Percentiles rank a stretch among this genome's conserved stretches.
Conservation (phyloP, 2,329 filamentous ascomycete genomes). For the Dactylellina sp. region DNA sequence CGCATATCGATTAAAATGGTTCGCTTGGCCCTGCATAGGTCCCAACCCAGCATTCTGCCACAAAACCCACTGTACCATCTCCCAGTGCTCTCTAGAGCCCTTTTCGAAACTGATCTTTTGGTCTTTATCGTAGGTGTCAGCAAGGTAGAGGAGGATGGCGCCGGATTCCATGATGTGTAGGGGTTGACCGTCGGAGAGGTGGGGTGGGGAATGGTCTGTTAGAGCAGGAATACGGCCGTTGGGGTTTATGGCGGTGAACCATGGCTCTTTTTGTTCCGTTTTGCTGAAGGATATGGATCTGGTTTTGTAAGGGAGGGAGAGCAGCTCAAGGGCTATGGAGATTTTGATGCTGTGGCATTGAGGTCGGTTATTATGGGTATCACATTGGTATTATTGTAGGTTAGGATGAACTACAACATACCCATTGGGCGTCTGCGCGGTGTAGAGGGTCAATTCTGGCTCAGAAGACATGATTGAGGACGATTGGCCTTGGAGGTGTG, state of each 20-base stretch:
- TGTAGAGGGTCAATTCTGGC: slow-evolving; percentile 83
- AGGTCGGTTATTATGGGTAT: too few relatives aligned
- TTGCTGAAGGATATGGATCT: slow-evolving; percentile 77
- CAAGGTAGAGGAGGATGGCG: slow-evolving; percentile 84
- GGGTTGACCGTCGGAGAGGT: slow-evolving; percentile 76
- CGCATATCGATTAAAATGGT: slow-evolving; percentile 86
- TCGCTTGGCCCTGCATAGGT: slow-evolving; percentile 85
- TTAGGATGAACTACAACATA: too few relatives aligned
- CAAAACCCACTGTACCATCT: slow-evolving; percentile 81
- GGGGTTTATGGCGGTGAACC: slow-evolving; percentile 92
- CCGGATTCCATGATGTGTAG: slow-evolving; percentile 86
- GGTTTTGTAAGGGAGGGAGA: slow-evolving; percentile 67
- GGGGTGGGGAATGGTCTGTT: slow-evolving; percentile 74
- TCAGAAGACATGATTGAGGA: slow-evolving; percentile 55
- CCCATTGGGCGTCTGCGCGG: slow-evolving; percentile 84
- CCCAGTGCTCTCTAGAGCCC: slow-evolving; percentile 79
- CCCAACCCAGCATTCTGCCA: slow-evolving; percentile 84
- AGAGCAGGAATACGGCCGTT: slow-evolving; percentile 91
- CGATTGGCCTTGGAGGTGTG: slow-evolving; percentile 13
- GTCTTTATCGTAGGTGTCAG: slow-evolving; percentile 82
- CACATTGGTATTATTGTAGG: too few relatives aligned
- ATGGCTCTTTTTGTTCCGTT: slow-evolving; percentile 83
- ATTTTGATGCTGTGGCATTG: slow-evolving; percentile 74
- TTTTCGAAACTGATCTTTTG: slow-evolving; percentile 83
- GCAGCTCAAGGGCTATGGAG: slow-evolving; percentile 79